Percentiles rank a stretch among this genome's conserved stretches.
Conservation (phyloP, 2,329 filamentous ascomycete species). For the Colletotrichum truncatum region DNA sequence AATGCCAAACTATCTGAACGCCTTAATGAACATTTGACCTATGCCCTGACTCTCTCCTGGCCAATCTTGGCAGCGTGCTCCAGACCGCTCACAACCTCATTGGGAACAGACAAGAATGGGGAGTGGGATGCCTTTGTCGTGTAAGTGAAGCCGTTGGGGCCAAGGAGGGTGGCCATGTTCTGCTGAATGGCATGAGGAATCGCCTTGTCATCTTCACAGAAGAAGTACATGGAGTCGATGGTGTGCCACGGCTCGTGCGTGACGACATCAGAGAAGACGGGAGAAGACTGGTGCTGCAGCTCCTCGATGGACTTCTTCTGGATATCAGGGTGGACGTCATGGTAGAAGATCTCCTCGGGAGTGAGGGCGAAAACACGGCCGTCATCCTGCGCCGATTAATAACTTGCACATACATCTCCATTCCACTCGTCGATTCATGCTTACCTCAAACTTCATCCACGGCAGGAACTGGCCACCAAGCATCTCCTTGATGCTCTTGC, state of each 20-base stretch:
- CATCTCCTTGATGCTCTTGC: constrained; percentile 34
- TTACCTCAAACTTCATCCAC: constrained; percentile 38
- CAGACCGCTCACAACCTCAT: constrained; percentile 1
- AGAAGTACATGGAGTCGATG: constrained; percentile 36
- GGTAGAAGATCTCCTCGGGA: constrained; percentile 35
- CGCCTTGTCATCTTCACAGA: constrained; percentile 36
- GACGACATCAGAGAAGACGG: constrained; percentile 33
- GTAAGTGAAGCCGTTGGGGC: constrained; percentile 11
- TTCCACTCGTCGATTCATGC: background rate
- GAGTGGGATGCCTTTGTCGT: constrained; percentile 20
- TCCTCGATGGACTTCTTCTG: constrained; percentile 27
- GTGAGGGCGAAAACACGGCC: constrained; percentile 5
- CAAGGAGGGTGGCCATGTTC: constrained; percentile 33
- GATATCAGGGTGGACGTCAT: constrained; percentile 32
- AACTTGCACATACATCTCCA: background rate
- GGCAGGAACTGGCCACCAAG: constrained; percentile 35
- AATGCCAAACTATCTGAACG: background rate
- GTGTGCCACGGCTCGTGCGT: constrained; percentile 39
- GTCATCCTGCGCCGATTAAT: constrained; percentile 15
- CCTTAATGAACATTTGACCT: background rate
- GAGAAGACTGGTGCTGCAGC: constrained; percentile 11
- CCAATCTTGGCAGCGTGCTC: constrained; percentile 6
- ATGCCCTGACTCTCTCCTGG: constrained; percentile 15
- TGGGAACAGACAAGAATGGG: constrained; percentile 10
- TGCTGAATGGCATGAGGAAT: constrained; percentile 32